Evolutionary conservation across 352 stramenopile genomes (phyloP).

Genomic region (Phytophthora foliorum): DNA sequence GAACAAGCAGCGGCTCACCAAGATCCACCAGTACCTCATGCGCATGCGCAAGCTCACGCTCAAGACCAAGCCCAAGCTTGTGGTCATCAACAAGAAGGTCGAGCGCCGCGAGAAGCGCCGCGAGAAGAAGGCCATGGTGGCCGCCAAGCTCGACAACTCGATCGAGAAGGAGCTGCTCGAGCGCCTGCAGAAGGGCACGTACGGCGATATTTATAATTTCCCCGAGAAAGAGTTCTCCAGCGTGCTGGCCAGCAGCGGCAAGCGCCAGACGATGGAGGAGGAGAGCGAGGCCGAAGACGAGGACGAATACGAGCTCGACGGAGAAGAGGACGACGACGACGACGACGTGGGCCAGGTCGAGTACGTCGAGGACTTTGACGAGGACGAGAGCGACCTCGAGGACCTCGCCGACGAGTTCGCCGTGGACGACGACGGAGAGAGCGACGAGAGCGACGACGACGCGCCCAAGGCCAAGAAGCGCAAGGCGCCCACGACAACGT

Average conservation of each 20-base stretch:
- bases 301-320: constrained; percentile 60
- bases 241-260: constrained; percentile 80
- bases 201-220: constrained; percentile 99
- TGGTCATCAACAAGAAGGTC: constrained; percentile 97
- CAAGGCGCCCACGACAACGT: constrained; percentile 55
- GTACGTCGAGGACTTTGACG: constrained; percentile 92
- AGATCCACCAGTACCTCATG: constrained; percentile 99
- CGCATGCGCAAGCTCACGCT: constrained; percentile 98
- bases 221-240: constrained; percentile 94
- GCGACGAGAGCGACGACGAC: constrained; percentile 58
- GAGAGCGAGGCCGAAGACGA: constrained; percentile 86
- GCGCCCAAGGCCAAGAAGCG: constrained; percentile 66
- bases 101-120: constrained; percentile 95
- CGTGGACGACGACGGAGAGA: constrained; percentile 64
- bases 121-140: constrained; percentile 97
- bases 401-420: constrained; percentile 81
- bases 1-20: constrained; percentile 99
- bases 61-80: constrained; percentile 95
- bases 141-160: constrained; percentile 94
- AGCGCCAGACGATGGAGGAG: constrained; percentile 94
- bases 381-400: constrained; percentile 94
- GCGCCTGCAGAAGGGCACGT: constrained; percentile 97
- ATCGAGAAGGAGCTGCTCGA: constrained; percentile 99
- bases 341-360: constrained; percentile 67
- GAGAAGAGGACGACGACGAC: constrained; percentile 65